Base-by-base conservation (phyloP, 495 filamentous ascomycete species). In the Durotheca rogersii region DNA sequence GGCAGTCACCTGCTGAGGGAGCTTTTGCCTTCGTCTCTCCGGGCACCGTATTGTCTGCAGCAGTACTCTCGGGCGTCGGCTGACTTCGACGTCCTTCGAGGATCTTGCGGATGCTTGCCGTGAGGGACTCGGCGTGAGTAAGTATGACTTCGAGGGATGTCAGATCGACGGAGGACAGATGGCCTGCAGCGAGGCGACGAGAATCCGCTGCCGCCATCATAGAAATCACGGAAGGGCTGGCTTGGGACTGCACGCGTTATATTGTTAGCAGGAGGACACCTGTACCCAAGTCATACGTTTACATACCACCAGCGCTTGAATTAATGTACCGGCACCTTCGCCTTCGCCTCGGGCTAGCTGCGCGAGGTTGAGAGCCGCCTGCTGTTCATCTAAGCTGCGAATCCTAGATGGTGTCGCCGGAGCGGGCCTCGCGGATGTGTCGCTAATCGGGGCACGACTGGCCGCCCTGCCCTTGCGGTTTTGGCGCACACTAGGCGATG, bases 291-390 rank as follows among this genome's bases (percentile, higher is more conserved):
- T n/a, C n/a, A n/a, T 0, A 18, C 32, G 21, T 39, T 34, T 29
- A 71, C 74, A 47, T 65, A 76, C 73, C 27, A 78, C 51, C 51
- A 80, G 45, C 35, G 72, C 65, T 44, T 73, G 60, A 33, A 71
- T 52, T 16, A 78, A 62, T 19, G 67, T 56, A 12, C 67, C 53
- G 25, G 68, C 44, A 12, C 68, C 60, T 21, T 64, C 60, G 7
- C 48, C 45, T 1, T 62, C 64, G 29, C 46, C 39, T 21, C 49
- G 41, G 34, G 70, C 60, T 17, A 84, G 63, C 38, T 77, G 69
- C 3, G 73, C 66, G n/a, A 86, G 69, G 50, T 75, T 80, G 34
- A 83, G 67, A 0, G 78, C 82, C 18, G 76, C 73, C 57, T 80
- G 72, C 52, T 80, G 73, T 52, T 83, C 72, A 20, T 70, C 66